Evolutionary conservation across 164 flowering plant species (phyloP), one percentile per base, ranked within the genome.

Genomic region (Chimonanthus praecox): DNA sequence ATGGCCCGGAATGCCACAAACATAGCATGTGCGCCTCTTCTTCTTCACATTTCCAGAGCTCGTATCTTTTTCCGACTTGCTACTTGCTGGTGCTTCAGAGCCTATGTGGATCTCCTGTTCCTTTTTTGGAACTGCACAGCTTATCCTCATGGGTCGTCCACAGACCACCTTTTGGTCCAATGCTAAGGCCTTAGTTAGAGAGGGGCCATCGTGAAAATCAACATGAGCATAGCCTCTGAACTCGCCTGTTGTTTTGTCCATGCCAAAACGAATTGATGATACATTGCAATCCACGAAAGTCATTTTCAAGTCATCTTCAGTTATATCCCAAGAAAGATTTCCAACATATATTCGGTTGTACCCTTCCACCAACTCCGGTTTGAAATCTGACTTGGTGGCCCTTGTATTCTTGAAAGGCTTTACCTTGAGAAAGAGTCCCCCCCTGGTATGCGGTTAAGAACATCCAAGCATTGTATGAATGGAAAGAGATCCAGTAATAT

Each of bases 161-260:
- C 87, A 85, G 0, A 92, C 81, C 67, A 85, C 58, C 67, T 76
- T 75, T 67, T 95, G 97, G 77, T 95, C 97, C 80, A 95, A 78
- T 74, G 83, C 85, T 49, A 95, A 77, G n/a, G 99, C 97, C 79
- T 74, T 80, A 7, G 72, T 70, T 8, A 89, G 67, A 18, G 94
- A 94, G 4, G 79, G 64, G 67, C 76, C 80, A 70, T 95, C 94
- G n/a, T 85, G 74, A 72, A 95, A 95, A 82, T 95, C 98, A 33
- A 95, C 91, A 76, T 94, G 99, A 45, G 92, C 98, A 78, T 89
- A 95, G 47, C 99, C 98, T 51, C 83, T 81, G 78, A 95, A 93
- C 68, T 90, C 94, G 6, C 86, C 94, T 1, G 92, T 89, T 58
- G 83, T 90, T 80, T 95, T 95, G 86, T 94, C 90, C 77, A 68